Evolutionary conservation across 305 asterid species (phyloP).

Genomic region (Fraxinus velutina): DNA sequence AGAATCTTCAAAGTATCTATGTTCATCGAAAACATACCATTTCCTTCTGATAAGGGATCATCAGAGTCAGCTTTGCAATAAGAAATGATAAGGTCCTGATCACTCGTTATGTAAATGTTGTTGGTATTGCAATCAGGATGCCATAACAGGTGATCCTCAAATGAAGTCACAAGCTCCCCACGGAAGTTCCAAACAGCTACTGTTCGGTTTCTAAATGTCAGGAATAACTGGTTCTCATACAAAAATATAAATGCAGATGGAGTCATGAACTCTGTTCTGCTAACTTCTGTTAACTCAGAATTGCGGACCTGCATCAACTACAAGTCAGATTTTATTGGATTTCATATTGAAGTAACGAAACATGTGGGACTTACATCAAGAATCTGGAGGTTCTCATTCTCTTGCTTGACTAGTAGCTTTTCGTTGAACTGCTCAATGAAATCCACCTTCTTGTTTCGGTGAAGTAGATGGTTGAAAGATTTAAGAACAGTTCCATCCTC

Average conservation of each 20-base stretch:
- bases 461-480: constrained; percentile 84
- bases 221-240: constrained; percentile 82
- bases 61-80: constrained; percentile 80
- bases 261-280: constrained; percentile 89
- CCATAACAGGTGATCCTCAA: constrained; percentile 87
- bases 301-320: constrained; percentile 65
- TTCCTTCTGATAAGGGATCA: constrained; percentile 74
- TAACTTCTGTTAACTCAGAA: constrained; percentile 78
- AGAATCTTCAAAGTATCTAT: background rate
- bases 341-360: background rate
- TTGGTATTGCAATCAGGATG: constrained; percentile 96
- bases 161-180: constrained; percentile 90
- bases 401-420: constrained; percentile 94
- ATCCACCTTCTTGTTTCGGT: constrained; percentile 90
- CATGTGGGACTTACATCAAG: constrained; percentile 59
- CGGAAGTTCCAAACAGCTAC: constrained; percentile 98
- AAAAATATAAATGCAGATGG: constrained; percentile 93
- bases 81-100: constrained; percentile 87
- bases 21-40: constrained; percentile 41
- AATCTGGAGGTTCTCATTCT: constrained; percentile 93
- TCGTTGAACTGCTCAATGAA: constrained; percentile 97
- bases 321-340: constrained; percentile 21
- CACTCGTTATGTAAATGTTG: constrained; percentile 90
- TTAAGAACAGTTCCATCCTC: constrained; percentile 92
- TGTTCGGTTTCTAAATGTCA: constrained; percentile 85